Base-by-base conservation (phyloP, 371 early-diverging fungal genomes). In the Mortierella sp. region DNA sequence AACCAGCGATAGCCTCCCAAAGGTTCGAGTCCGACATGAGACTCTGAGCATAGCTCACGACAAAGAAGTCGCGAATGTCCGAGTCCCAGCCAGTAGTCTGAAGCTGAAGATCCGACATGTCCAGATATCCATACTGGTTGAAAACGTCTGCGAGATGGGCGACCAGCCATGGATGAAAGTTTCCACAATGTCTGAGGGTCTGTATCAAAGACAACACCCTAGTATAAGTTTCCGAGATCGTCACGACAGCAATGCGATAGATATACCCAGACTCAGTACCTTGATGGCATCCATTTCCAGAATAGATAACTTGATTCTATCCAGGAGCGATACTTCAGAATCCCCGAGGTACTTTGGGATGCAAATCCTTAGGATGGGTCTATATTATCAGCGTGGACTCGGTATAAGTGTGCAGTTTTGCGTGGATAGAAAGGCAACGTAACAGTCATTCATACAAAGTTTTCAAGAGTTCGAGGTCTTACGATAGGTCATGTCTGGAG, bases 1-100 rank as follows among this genome's bases (percentile, higher is more conserved):
- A 74, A 14, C 76, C 76, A 17, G 76, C 68, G 27, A 68, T 53
- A 9, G 27, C 64, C 25, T 74, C 76, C 76, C 76, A 74, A 12
- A 74, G 57, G 27, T 43, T 45, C 9, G 61, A 31, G 19, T 68
- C 41, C 4, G 76, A 62, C 60, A 74, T 74, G 24, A 74, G 57
- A 45, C 68, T 74, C 31, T 74, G 76, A 9, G 76, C 76, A 21
- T 74, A 74, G 60, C 57, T 64, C 14, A 40, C 60, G 40, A 74
- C 43, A 28, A 67, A 74, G 37, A 67, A 74, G 34, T 74, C 76
- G 37, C 60, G 76, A 39, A 74, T 64, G 37, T 57, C 50, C 14
- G 47, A 54, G 27, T 74, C 68, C 54, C 59, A 60, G 24, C 60
- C 64, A 14, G 31, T 34, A 21, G 41, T 68, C 25, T 61, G 63